These are phyloP conservation scores for Erysiphe neolycopersici DNA, from an alignment of 2,329 filamentous ascomycete species.

Conservation along the genomic window DNA sequence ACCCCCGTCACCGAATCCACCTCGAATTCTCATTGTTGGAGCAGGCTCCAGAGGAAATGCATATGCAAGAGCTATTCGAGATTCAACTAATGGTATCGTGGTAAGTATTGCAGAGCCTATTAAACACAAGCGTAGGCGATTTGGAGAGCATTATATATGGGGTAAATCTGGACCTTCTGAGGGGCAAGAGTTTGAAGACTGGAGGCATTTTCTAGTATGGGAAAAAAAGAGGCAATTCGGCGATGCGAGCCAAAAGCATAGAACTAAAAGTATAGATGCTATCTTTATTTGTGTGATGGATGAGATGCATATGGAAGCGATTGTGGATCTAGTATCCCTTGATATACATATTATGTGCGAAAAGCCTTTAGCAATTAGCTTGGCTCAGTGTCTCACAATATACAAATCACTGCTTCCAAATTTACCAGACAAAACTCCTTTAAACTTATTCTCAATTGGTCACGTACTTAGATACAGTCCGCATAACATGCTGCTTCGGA, in stretches of 20 bases:
- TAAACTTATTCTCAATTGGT: conserved; percentile 58
- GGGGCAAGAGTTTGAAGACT: conserved; percentile 45
- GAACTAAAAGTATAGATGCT: conserved; percentile 17
- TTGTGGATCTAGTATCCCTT: conserved; percentile 43
- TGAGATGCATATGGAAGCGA: conserved; percentile 62
- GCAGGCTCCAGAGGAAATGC: conserved; percentile 54
- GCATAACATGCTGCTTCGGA: conserved; percentile 65
- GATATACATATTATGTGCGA: conserved; percentile 76
- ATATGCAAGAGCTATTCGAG: conserved; percentile 43
- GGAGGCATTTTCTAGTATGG: conserved; percentile 51
- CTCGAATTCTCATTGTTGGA: conserved; percentile 54
- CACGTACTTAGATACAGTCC: conserved; percentile 86
- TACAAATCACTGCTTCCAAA: conserved; percentile 26
- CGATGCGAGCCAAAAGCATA: conserved; percentile 22
- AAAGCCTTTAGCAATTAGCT: conserved; percentile 65
- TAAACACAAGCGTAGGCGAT: conserved; percentile 42
- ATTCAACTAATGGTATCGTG: conserved; percentile 39
- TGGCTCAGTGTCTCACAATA: conserved; percentile 55
- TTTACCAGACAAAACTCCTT: conserved; percentile 12
- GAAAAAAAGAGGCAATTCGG: conserved; percentile 32
- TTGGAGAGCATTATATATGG: conserved; percentile 55
- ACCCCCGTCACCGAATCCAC: conserved; percentile 15
- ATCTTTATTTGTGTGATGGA: conserved; percentile 57
- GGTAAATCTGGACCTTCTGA: conserved; percentile 20
- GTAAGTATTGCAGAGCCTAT: conserved; percentile 62